These are phyloP conservation scores for Paxillus rubicundulus DNA, from an alignment of 768 basidiomycete genomes.

Conservation along the genomic window DNA sequence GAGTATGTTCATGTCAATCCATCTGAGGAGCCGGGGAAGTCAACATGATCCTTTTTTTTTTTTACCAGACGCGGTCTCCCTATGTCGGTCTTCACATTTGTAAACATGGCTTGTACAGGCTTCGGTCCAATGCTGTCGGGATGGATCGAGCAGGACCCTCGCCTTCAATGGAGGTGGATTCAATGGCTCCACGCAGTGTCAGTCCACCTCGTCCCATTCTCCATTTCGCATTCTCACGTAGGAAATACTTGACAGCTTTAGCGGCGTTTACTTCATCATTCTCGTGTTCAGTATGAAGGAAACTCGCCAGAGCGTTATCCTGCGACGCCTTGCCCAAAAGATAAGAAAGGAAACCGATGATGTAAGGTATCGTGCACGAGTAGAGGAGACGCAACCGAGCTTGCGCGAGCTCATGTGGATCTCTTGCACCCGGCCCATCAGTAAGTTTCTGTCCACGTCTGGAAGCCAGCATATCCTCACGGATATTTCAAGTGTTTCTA, in stretches of 20 bases:
- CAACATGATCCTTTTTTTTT: background rate
- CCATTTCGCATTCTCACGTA: background rate
- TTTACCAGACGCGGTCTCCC: conserved; percentile 60
- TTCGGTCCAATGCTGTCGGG: conserved; percentile 63
- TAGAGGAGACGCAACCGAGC: conserved; percentile 59
- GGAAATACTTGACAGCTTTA: conserved; percentile 39
- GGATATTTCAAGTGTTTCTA: conserved; percentile 12
- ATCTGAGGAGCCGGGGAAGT: background rate
- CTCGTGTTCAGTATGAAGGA: conserved; percentile 61
- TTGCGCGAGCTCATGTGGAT: conserved; percentile 58
- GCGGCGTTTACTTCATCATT: conserved; percentile 47
- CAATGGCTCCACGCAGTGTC: conserved; percentile 76
- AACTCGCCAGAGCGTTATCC: conserved; percentile 66
- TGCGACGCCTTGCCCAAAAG: conserved; percentile 44
- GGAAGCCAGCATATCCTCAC: background rate
- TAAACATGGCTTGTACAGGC: conserved; percentile 60
- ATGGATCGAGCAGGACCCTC: conserved; percentile 60
- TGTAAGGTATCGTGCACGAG: conserved; percentile 55
- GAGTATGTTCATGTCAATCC: conserved; percentile 42
- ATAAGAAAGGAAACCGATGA: conserved; percentile 68
- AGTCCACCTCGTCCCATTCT: conserved; percentile 8
- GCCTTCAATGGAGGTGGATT: conserved; percentile 76
- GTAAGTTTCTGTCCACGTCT: conserved; percentile 41
- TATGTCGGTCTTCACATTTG: conserved; percentile 67
- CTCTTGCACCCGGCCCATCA: conserved; percentile 66